phyloP scores from a whole-genome alignment of 1,139 yeast genomes.

The Hyphopichia pseudoburtonii region DNA sequence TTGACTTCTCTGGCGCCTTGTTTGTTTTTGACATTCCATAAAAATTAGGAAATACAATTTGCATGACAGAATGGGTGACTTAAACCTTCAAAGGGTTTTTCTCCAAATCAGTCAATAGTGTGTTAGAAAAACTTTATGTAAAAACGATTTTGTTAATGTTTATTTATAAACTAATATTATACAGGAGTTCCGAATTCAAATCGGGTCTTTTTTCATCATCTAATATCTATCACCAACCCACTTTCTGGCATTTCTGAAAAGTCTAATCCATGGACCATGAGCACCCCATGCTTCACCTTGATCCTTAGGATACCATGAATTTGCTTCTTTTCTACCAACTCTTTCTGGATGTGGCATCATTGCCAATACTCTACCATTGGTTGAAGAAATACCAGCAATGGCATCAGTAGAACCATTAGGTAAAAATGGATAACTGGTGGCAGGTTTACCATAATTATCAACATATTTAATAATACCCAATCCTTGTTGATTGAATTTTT shows the following conservation, averaged over 20 bases:
- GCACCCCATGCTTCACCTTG: conserved; percentile 66
- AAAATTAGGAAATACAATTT: too few relatives aligned
- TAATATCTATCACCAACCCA: conserved; percentile 69
- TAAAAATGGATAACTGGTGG: conserved; percentile 86
- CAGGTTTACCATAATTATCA: conserved; percentile 84
- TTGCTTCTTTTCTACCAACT: conserved; percentile 80
- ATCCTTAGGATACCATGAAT: conserved; percentile 84
- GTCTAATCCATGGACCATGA: conserved; percentile 92
- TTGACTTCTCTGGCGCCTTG: too few relatives aligned
- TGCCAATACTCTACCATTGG: conserved; percentile 93
- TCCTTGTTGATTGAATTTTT: conserved; percentile 47
- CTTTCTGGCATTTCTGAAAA: conserved; percentile 89
- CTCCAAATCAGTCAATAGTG: too few relatives aligned
- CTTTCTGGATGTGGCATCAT: conserved; percentile 99
- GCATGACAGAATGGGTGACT: too few relatives aligned
- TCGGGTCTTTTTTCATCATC: too few relatives aligned
- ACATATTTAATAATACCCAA: conserved; percentile 73
- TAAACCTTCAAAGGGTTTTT: too few relatives aligned
- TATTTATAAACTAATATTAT: too few relatives aligned
- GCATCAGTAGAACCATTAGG: conserved; percentile 96
- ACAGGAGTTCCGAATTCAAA: background rate
- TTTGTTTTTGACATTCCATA: too few relatives aligned
- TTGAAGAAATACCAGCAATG: conserved; percentile 87
- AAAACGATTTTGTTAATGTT: too few relatives aligned
- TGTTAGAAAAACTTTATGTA: too few relatives aligned